Percentiles rank a stretch among this genome's conserved stretches.
Evolutionary conservation across 2,329 filamentous ascomycete genomes (phyloP).

Genomic region (Pseudopithomyces maydicus): DNA sequence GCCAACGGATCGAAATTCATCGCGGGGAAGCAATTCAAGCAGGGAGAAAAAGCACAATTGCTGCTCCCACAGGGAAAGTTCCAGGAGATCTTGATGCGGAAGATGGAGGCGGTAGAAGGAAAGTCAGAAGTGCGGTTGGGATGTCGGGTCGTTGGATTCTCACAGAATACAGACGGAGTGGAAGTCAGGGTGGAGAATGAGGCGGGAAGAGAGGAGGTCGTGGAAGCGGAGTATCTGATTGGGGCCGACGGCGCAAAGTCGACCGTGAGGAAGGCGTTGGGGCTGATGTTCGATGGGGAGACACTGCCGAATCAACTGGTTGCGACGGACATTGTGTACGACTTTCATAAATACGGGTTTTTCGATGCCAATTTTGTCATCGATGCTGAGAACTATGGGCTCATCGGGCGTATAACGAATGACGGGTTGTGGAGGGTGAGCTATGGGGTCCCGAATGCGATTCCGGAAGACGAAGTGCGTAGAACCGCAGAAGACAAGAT

Average conservation of each 20-base stretch:
- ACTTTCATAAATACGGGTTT: slow-evolving; percentile 45
- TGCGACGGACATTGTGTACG: slow-evolving; percentile 45
- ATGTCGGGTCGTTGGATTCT: slow-evolving; percentile 19
- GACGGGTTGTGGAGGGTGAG: slow-evolving; percentile 45
- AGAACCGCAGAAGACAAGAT: slow-evolving; percentile 33
- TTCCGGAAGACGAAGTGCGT: slow-evolving; percentile 38
- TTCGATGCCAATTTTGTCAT: slow-evolving; percentile 49
- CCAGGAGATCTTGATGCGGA: slow-evolving; percentile 29
- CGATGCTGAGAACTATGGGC: slow-evolving; percentile 44
- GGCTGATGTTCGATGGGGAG: slow-evolving; percentile 35
- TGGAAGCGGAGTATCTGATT: slow-evolving; percentile 34
- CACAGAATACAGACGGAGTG: slow-evolving; percentile 12
- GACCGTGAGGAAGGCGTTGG: slow-evolving; percentile 23
- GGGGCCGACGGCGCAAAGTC: slow-evolving; percentile 39
- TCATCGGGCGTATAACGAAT: slow-evolving; percentile 42
- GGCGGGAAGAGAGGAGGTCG: slow-evolving; percentile 8
- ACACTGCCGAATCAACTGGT: slow-evolving; percentile 46
- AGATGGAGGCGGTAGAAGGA: slow-evolving; percentile 13
- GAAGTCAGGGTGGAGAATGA: slow-evolving; percentile 12
- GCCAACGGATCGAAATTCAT: slow-evolving; percentile 31
- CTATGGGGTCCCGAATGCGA: slow-evolving; percentile 43
- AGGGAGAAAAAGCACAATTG: slow-evolving; percentile 31
- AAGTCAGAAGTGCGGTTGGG: slow-evolving; percentile 28
- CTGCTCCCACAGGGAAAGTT: slow-evolving; percentile 40
- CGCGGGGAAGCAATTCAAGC: slow-evolving; percentile 29